Conservation (phyloP, 2,329 filamentous ascomycete genomes). For the Aspergillus arachidicola region DNA sequence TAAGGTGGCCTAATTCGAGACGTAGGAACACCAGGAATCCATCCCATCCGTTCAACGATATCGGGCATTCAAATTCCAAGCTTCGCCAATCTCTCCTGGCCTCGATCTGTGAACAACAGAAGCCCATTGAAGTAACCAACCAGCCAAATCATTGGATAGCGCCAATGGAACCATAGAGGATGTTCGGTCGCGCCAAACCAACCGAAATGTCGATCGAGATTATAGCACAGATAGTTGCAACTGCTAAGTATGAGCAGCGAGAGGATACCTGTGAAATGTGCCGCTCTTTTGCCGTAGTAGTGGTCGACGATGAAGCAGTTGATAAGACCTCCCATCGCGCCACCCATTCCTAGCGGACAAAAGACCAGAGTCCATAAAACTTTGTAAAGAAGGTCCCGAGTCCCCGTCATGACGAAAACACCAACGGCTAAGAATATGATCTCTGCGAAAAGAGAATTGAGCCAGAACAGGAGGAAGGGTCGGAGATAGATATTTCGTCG, state of each 20-base stretch:
- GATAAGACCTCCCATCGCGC: constrained; percentile 15
- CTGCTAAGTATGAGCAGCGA: constrained; percentile 14
- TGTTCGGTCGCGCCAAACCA: constrained; percentile 13
- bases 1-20: too few species aligned
- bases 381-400: constrained; percentile 17
- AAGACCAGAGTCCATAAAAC: constrained; percentile 19
- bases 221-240: constrained; percentile 20
- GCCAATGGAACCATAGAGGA: constrained; percentile 17
- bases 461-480: constrained; percentile 16
- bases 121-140: constrained; percentile 8
- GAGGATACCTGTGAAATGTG: constrained; percentile 15
- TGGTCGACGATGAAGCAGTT: constrained; percentile 20
- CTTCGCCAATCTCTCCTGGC: constrained; percentile 5
- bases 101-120: constrained; percentile 14
- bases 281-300: constrained; percentile 19
- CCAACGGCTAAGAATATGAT: constrained; percentile 15
- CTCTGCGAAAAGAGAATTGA: constrained; percentile 15
- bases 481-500: constrained; percentile 13
- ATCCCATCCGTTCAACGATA: too few species aligned
- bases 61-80: neutral
- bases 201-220: constrained; percentile 13
- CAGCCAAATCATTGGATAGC: constrained; percentile 12
- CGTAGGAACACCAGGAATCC: too few species aligned
- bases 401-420: constrained; percentile 15
- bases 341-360: constrained; percentile 19